Base-by-base conservation (phyloP, 2,329 filamentous ascomycete species). In the Davidsoniella virescens region DNA sequence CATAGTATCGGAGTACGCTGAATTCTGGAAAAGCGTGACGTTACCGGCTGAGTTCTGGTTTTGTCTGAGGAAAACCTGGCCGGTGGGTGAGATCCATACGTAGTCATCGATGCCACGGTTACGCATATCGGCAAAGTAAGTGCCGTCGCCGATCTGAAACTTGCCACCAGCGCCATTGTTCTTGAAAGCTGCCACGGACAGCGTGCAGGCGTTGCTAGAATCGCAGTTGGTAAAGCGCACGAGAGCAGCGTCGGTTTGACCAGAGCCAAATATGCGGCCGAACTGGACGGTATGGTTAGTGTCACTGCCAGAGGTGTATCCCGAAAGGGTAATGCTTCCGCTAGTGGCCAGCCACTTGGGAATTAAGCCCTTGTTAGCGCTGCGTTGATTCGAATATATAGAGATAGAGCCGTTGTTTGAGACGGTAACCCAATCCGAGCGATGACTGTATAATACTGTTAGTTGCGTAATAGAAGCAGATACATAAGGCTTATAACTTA, bases 371-470 rank as follows among this genome's bases (percentile, higher is more conserved):
- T 52, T 54, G n/a, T 29, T 50, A 6, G 25, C 40, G 36, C 51
- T 51, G 18, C 53, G 48, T 17, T 52, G 47, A 53, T 61, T 64
- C 33, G 56, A 44, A 51, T 52, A 63, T 36, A 60, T 55, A n/a
- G 58, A 44, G 4, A 61, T 52, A 12, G 51, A 54, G 18, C 59
- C 59, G 12, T 52, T 58, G 7, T 61, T 52, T 18, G 64, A 54
- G 1, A 62, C 57, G 47, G 52, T 58, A 29, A 65, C 55, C 45
- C 45, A 49, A 33, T 52, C 50, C 17, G 20, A 38, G 25, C 41
- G 45, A 23, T 47, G 36, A 42, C 39, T 48, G 12, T 23, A 18
- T 12, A 7, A 23, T 9, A 10, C n/a, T 25, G 49, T 51, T 29
- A 47, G 49, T 4, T 20, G 33, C 29, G 36, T 23, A 0, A 20